These are phyloP conservation scores for Diplodia scrobiculata DNA, from an alignment of 2,329 filamentous ascomycete species.

Conservation along the genomic window DNA sequence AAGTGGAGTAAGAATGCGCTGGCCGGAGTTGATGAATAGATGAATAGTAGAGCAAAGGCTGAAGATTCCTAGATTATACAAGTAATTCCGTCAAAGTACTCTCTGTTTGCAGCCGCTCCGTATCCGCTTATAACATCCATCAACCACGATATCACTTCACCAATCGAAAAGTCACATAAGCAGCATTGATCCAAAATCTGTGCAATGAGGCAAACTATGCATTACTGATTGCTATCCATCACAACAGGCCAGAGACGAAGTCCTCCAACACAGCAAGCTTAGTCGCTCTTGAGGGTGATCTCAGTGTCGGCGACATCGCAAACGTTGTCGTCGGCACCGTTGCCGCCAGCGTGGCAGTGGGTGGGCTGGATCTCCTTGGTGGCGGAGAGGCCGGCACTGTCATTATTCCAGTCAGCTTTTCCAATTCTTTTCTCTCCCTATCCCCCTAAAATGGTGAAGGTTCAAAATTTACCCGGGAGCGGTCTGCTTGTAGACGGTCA, in stretches of 20 bases:
- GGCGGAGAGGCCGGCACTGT: not conserved
- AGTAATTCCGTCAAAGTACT: too few species aligned
- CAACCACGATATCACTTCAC: not conserved
- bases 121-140: too few species aligned
- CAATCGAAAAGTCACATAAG: not conserved
- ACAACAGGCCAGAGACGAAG: not conserved
- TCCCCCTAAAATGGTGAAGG: not conserved
- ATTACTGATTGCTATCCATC: not conserved
- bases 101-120: too few species aligned
- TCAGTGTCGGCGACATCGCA: not conserved
- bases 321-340: slow-evolving; percentile 1
- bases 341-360: slow-evolving; percentile 10
- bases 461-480: slow-evolving; percentile 5
- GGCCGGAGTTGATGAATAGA: not conserved
- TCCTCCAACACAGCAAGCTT: not conserved
- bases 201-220: not conserved
- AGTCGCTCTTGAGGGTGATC: not conserved
- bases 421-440: not conserved
- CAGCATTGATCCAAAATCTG: not conserved
- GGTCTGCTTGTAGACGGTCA: slow-evolving; percentile 18
- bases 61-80: too few species aligned
- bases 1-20: too few species aligned
- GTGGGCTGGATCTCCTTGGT: not conserved
- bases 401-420: not conserved
- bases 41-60: not conserved